Evolutionary conservation across 2,329 filamentous ascomycete species (phyloP).

Genomic region (Thyridium curvatum): DNA sequence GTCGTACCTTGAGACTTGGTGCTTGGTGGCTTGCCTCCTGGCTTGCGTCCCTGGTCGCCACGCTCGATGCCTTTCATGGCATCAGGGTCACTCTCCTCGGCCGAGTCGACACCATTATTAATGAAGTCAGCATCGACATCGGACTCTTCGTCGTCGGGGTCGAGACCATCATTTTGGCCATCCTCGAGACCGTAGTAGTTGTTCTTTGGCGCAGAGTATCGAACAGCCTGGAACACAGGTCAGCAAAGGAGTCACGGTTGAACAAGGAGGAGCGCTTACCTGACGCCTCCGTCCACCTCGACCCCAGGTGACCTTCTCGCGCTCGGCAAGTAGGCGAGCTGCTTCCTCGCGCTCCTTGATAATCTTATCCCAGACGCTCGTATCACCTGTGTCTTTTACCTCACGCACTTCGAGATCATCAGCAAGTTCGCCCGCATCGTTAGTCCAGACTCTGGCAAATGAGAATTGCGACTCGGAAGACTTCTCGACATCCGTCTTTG

Average conservation of each 20-base stretch:
- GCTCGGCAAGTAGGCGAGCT: slow-evolving; percentile 65
- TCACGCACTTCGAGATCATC: slow-evolving; percentile 52
- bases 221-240: slow-evolving; percentile 16
- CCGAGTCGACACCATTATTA: slow-evolving; percentile 10
- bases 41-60: not conserved
- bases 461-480: slow-evolving; percentile 75
- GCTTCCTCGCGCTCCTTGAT: slow-evolving; percentile 74
- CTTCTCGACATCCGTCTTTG: slow-evolving; percentile 53
- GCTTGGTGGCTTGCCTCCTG: not conserved
- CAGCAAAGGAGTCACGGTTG: slow-evolving; percentile 3
- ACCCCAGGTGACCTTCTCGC: slow-evolving; percentile 69
- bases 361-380: slow-evolving; percentile 84
- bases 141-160: slow-evolving; percentile 10
- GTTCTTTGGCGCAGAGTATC: slow-evolving; percentile 16
- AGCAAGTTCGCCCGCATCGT: slow-evolving; percentile 64
- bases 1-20: slow-evolving; percentile 15
- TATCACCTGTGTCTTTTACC: slow-evolving; percentile 43
- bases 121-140: slow-evolving; percentile 19
- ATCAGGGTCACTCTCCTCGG: slow-evolving; percentile 15
- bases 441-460: slow-evolving; percentile 87
- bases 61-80: slow-evolving; percentile 11
- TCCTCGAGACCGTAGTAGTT: slow-evolving; percentile 15
- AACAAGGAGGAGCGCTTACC: slow-evolving; percentile 24
- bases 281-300: slow-evolving; percentile 71
- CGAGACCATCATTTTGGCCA: slow-evolving; percentile 8